phyloP scores from a whole-genome alignment of 164 flowering plant species.

The Macadamia tetraphylla region DNA sequence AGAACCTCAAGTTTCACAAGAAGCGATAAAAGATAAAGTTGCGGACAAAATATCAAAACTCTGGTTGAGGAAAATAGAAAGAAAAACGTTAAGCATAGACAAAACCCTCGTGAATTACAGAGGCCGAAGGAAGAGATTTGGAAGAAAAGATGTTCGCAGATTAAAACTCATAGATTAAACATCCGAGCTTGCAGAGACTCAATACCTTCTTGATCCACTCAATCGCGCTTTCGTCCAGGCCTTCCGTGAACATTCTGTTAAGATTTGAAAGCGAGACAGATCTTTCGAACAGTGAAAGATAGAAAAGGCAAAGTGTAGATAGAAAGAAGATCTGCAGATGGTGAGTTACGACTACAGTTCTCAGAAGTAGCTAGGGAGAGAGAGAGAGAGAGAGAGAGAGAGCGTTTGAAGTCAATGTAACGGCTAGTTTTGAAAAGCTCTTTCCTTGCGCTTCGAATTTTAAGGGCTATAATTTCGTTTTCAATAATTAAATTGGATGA shows the following conservation, averaged over 20 bases:
- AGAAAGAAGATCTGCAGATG: too few relatives aligned
- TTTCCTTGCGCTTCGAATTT: too few relatives aligned
- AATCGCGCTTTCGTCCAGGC: slow-evolving; percentile 64
- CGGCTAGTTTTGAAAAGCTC: too few relatives aligned
- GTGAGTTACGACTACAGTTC: too few relatives aligned
- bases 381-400: too few relatives aligned
- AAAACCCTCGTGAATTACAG: not conserved
- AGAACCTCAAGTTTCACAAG: not conserved
- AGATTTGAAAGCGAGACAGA: not conserved
- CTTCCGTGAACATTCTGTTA: slow-evolving; percentile 65
- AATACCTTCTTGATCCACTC: slow-evolving; percentile 73
- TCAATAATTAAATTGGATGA: too few relatives aligned
- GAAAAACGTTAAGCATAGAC: not conserved
- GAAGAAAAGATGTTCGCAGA: not conserved
- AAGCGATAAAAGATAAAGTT: not conserved
- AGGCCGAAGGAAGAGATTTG: not conserved
- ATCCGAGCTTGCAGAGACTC: not conserved
- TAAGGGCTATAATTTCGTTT: too few relatives aligned
- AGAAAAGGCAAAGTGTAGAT: too few relatives aligned
- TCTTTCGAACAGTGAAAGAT: too few relatives aligned
- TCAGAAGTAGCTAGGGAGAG: too few relatives aligned
- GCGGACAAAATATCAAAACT: not conserved
- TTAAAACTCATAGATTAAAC: not conserved
- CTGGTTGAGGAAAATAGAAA: not conserved
- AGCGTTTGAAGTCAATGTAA: too few relatives aligned